phyloP scores from a whole-genome alignment of 2,329 filamentous ascomycete species.

The Hymenoscyphus fraxineus region DNA sequence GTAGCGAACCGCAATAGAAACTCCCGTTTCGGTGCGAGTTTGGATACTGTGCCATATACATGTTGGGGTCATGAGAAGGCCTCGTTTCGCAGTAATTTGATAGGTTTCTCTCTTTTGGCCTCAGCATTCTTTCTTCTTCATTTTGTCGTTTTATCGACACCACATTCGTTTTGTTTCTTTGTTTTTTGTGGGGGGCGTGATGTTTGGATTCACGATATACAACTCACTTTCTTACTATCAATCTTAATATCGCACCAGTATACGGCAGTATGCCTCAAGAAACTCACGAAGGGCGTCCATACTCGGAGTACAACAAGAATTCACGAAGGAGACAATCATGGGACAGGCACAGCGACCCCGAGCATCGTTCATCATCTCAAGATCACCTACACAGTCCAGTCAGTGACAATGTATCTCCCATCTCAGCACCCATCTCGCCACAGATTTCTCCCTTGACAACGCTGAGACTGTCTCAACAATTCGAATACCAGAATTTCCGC shows the following conservation, averaged over 20 bases:
- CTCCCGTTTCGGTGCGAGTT: not conserved
- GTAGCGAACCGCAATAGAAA: conserved; percentile 1
- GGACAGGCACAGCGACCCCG: not conserved
- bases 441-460: not conserved
- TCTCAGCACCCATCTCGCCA: not conserved
- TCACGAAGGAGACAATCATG: not conserved
- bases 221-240: not conserved
- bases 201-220: not conserved
- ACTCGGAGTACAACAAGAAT: not conserved
- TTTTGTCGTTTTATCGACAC: not conserved
- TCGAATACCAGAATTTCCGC: not conserved
- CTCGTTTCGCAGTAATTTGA: conserved; percentile 1
- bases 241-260: not conserved
- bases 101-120: not conserved
- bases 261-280: conserved; percentile 1
- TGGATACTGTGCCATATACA: not conserved
- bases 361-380: not conserved
- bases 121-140: not conserved
- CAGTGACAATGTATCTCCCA: conserved; percentile 4
- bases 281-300: not conserved
- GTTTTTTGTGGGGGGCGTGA: not conserved
- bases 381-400: not conserved
- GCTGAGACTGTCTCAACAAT: not conserved
- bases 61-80: not conserved
- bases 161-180: not conserved